A percentile compares a stretch with the other conserved stretches of the same genome.
Conservation (phyloP, 768 basidiomycete species). For the Boletus sp. region DNA sequence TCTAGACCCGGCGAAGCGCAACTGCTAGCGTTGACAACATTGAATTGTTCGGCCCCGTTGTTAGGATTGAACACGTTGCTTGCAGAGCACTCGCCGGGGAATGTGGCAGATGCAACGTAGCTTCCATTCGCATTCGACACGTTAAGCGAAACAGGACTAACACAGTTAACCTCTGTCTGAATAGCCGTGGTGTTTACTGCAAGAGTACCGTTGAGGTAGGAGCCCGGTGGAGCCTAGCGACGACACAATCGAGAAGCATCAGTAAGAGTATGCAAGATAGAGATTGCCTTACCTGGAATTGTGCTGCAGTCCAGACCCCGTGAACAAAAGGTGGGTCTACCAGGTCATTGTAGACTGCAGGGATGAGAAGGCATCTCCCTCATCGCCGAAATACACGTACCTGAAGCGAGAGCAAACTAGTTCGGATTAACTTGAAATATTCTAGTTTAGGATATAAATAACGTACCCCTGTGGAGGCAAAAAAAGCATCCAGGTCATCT, state of each 20-base stretch:
- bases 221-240: slow-evolving; percentile 40
- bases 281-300: slow-evolving; percentile 42
- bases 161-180: slow-evolving; percentile 46
- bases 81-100: slow-evolving; percentile 45
- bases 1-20: slow-evolving; percentile 29
- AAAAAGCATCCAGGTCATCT: slow-evolving; percentile 46
- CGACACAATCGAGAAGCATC: background rate
- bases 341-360: slow-evolving; percentile 36
- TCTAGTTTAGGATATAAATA: background rate
- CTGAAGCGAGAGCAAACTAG: slow-evolving; percentile 32
- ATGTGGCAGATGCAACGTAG: slow-evolving; percentile 43
- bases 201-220: slow-evolving; percentile 51
- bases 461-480: slow-evolving; percentile 57
- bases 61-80: slow-evolving; percentile 37
- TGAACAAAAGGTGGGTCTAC: slow-evolving; percentile 57
- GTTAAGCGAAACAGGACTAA: slow-evolving; percentile 32
- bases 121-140: slow-evolving; percentile 22
- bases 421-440: slow-evolving; percentile 18
- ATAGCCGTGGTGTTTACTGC: slow-evolving; percentile 49
- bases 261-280: background rate
- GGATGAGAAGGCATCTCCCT: background rate
- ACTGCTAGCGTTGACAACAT: slow-evolving; percentile 39
- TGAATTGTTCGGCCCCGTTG: slow-evolving; percentile 45
- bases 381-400: slow-evolving; percentile 7
- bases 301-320: slow-evolving; percentile 49